Base-by-base conservation (phyloP, 2,329 filamentous ascomycete species). In the Aspergillus flavus region DNA sequence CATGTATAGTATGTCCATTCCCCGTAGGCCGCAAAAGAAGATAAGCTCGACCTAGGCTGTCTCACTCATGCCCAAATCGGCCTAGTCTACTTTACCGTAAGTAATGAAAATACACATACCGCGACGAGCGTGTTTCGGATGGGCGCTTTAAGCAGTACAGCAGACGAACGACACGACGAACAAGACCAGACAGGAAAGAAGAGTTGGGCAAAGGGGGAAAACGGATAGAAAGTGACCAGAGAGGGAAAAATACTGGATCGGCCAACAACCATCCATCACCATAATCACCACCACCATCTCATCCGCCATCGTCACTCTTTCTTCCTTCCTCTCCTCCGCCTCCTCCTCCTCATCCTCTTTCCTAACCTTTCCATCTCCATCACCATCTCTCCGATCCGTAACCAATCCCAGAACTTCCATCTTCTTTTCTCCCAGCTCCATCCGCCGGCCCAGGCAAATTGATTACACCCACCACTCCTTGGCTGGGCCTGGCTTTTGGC, bases 191-290 rank as follows among this genome's bases (percentile, higher is more conserved):
- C 21, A 36, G 58, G 19, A 39, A 59, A 41, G 57, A 48, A 63
- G 61, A 66, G 46, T 62, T 64, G 65, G 65, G 61, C 61, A 59
- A 66, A 64, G 64, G 59, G 64, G 63, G 58, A 61, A 61, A 56
- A 57, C 39, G 50, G 30, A 34, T 19, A 36, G 7, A 39, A 59
- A 57, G 41, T 45, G 45, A 59, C 52, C 58, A 58, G 63, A 39
- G 56, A 66, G 32, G 23, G 21, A 61, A 59, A 60, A 66, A 55
- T 58, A 62, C 55, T 64, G 48, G 61, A 55, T 57, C 64, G 23
- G 56, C 60, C 59, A 55, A 23, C 32, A 32, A 55, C 19, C 32
- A 34, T 39, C 36, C 32, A 26, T 54, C 50, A 55, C 21, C 34
- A 39, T 55, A 11, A 55, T 39, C 52, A 54, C 55, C 60, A 58